phyloP scores from a whole-genome alignment of 129 eudicot genomes.

The Flaveria brownii region DNA sequence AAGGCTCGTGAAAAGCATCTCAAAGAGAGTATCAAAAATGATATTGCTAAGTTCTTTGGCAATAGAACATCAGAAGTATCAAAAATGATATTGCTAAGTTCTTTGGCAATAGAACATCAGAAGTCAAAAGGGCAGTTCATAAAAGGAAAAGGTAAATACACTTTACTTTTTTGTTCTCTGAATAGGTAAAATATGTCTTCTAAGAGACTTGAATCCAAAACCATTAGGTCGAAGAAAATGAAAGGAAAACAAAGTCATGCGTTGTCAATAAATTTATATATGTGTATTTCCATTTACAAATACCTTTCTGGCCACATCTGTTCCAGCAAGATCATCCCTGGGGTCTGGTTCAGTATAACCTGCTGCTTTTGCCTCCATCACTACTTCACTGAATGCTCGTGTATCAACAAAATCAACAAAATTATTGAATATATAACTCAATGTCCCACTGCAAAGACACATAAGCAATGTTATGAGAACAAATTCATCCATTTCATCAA shows the following conservation, averaged over 20 bases:
- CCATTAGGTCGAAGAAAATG: not conserved
- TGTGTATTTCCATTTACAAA: constrained; percentile 1
- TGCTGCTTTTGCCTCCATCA: constrained; percentile 85
- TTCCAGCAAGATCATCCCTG: constrained; percentile 96
- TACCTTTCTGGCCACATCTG: constrained; percentile 99
- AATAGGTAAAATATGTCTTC: not conserved
- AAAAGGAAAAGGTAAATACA: not conserved
- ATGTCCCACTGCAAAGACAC: constrained; percentile 76
- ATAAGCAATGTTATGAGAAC: constrained; percentile 19
- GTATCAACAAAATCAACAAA: constrained; percentile 56
- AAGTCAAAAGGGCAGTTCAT: not conserved
- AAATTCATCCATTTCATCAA: constrained; percentile 14
- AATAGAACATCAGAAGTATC: too few species aligned
- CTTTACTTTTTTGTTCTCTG: not conserved
- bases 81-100: not conserved
- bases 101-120: not conserved
- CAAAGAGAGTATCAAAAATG: too few species aligned
- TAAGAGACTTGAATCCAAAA: not conserved
- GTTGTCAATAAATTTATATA: not conserved
- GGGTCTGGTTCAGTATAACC: constrained; percentile 99
- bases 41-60: too few species aligned
- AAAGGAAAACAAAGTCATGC: not conserved
- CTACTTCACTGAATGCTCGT: constrained; percentile 85
- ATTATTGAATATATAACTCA: constrained; percentile 94
- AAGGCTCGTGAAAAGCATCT: not conserved